Evolutionary conservation across 306 rosid species (phyloP).

Genomic region (Dalbergia cochinchinensis): DNA sequence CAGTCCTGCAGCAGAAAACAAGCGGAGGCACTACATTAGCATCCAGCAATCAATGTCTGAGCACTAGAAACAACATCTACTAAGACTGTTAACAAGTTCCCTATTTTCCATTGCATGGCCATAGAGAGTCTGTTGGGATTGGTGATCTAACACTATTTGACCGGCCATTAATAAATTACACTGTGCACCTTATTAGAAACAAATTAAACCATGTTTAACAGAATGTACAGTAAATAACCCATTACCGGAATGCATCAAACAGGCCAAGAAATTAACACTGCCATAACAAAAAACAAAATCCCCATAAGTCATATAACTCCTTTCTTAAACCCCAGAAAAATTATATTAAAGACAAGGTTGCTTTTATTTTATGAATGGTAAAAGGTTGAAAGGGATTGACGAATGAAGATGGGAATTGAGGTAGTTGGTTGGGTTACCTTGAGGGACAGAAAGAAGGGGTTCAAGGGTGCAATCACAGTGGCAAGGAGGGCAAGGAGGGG

Average conservation of each 20-base stretch:
- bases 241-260: slow-evolving; percentile 25
- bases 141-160: neutral
- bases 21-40: slow-evolving; percentile 24
- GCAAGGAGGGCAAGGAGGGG: slow-evolving; percentile 56
- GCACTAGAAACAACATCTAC: slow-evolving; percentile 30
- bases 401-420: neutral
- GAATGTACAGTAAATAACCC: neutral
- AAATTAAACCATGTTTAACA: neutral
- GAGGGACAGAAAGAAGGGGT: slow-evolving; percentile 57
- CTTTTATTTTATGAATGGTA: neutral
- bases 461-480: slow-evolving; percentile 63
- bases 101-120: slow-evolving; percentile 10
- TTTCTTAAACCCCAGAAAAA: neutral
- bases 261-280: neutral
- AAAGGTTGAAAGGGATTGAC: neutral
- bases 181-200: neutral
- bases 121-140: neutral
- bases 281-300: neutral
- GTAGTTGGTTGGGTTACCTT: slow-evolving; percentile 39
- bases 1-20: slow-evolving; percentile 55
- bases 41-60: slow-evolving; percentile 27
- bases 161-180: neutral
- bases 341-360: neutral
- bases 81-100: slow-evolving; percentile 1
- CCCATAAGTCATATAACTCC: too few relatives aligned